A percentile compares a stretch with the other conserved stretches of the same genome.
phyloP scores from a whole-genome alignment of 192 early-diverging fungal genomes.

The Entophlyctis luteolus region DNA sequence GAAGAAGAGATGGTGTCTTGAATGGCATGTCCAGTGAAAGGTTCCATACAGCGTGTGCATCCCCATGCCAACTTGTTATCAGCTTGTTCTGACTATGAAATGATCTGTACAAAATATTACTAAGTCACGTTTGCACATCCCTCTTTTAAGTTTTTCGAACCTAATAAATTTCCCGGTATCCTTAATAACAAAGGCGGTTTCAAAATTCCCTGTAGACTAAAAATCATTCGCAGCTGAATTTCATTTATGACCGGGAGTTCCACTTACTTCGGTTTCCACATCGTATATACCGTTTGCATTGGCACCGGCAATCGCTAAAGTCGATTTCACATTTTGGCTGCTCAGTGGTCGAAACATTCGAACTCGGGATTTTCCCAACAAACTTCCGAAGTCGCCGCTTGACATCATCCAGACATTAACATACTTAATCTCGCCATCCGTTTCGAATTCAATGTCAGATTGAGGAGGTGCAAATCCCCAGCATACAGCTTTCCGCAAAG shows the following conservation, averaged over 20 bases:
- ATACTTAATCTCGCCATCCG: neutral
- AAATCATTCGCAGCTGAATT: neutral
- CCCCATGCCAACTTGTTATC: slow-evolving; percentile 1
- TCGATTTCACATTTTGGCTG: neutral
- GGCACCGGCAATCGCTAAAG: neutral
- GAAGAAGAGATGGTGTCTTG: neutral
- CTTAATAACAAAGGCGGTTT: neutral
- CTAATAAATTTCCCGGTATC: slow-evolving; percentile 3
- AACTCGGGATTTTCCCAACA: neutral
- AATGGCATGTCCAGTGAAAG: neutral
- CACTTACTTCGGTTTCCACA: no score
- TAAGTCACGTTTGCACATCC: no score
- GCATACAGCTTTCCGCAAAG: neutral
- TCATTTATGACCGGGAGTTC: neutral
- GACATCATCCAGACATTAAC: slow-evolving; percentile 5
- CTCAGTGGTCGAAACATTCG: neutral
- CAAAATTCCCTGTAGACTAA: neutral
- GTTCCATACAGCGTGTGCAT: slow-evolving; percentile 15
- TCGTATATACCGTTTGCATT: neutral
- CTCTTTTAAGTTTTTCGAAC: no score
- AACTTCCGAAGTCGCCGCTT: neutral
- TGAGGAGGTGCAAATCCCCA: neutral
- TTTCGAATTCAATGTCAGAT: neutral
- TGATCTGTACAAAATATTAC: neutral
- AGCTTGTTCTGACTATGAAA: slow-evolving; percentile 5